Percentiles rank a stretch among this genome's conserved stretches.
Evolutionary conservation across 768 basidiomycete genomes (phyloP).

Genomic region (Kockovaella imperatae): DNA sequence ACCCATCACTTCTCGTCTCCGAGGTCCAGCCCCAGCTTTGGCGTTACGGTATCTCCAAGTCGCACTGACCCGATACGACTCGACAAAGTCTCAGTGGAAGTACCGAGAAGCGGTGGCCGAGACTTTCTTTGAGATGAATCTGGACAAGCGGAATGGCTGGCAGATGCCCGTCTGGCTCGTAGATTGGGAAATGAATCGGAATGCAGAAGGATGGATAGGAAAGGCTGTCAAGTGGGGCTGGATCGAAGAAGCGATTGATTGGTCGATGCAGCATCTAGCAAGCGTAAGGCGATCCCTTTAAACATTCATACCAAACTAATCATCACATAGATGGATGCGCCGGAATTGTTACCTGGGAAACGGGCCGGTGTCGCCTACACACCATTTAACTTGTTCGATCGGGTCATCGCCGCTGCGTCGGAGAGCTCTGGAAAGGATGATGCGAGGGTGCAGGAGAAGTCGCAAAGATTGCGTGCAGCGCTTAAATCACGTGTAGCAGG

Average conservation of each 20-base stretch:
- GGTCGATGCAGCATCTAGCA: slow-evolving; percentile 62
- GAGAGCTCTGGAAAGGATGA: slow-evolving; percentile 31
- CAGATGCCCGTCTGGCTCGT: slow-evolving; percentile 76
- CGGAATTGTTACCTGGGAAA: slow-evolving; percentile 21
- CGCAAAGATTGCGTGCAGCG: slow-evolving; percentile 14
- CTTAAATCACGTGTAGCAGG: slow-evolving; percentile 14
- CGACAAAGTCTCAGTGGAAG: slow-evolving; percentile 58
- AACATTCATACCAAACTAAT: background rate
- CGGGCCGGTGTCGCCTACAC: slow-evolving; percentile 12
- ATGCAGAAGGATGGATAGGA: slow-evolving; percentile 69
- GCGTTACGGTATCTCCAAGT: slow-evolving; percentile 84
- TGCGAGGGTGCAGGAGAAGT: slow-evolving; percentile 17
- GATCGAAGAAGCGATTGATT: slow-evolving; percentile 65
- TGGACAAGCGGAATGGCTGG: slow-evolving; percentile 24
- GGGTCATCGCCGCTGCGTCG: slow-evolving; percentile 26
- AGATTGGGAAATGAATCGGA: slow-evolving; percentile 51
- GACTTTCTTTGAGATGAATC: slow-evolving; percentile 62
- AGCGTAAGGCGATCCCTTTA: slow-evolving; percentile 51
- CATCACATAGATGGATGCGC: slow-evolving; percentile 13
- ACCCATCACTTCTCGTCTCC: slow-evolving; percentile 60
- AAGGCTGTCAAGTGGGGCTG: slow-evolving; percentile 70
- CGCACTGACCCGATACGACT: slow-evolving; percentile 70
- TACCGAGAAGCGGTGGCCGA: slow-evolving; percentile 73
- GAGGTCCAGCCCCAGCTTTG: slow-evolving; percentile 67
- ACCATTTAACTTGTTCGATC: slow-evolving; percentile 30